These are phyloP conservation scores for Pinus tabuliformis DNA, from an alignment of 75 land plant genomes.

Conservation along the genomic window DNA sequence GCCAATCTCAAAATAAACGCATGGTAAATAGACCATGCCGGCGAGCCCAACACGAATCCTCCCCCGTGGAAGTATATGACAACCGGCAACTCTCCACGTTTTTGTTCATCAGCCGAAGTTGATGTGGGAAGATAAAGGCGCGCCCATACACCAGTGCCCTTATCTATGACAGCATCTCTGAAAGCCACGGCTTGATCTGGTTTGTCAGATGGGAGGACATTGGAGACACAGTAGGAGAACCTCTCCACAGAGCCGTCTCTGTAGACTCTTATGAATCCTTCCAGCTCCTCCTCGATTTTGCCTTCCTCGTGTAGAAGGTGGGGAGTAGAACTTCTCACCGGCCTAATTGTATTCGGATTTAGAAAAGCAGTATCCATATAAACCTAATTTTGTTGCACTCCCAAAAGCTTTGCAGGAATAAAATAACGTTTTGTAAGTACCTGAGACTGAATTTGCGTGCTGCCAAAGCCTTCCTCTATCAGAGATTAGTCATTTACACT, in stretches of 20 bases:
- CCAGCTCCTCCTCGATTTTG: slow-evolving; percentile 34
- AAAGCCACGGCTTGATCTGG: slow-evolving; percentile 14
- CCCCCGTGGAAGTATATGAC: slow-evolving; percentile 68
- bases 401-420: too few relatives aligned
- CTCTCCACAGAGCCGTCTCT: slow-evolving; percentile 52
- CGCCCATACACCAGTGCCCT: slow-evolving; percentile 31
- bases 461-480: too few relatives aligned
- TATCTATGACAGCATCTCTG: slow-evolving; percentile 46
- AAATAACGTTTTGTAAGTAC: too few relatives aligned
- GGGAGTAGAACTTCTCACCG: not conserved
- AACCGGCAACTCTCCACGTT: slow-evolving; percentile 18
- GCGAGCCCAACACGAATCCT: slow-evolving; percentile 43
- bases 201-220: slow-evolving; percentile 12
- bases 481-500: too few relatives aligned
- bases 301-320: not conserved
- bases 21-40: slow-evolving; percentile 38
- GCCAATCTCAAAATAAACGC: slow-evolving; percentile 33
- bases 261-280: slow-evolving; percentile 41
- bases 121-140: slow-evolving; percentile 53
- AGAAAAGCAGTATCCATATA: not conserved
- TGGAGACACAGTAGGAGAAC: slow-evolving; percentile 13
- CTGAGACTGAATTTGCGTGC: too few relatives aligned
- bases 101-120: too few relatives aligned
- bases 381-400: too few relatives aligned
- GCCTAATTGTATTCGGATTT: not conserved